A percentile compares a stretch with the other conserved stretches of the same genome.
These are phyloP conservation scores for Astrocystis sublimbata DNA, from an alignment of 495 filamentous ascomycete species.

Conservation along the genomic window DNA sequence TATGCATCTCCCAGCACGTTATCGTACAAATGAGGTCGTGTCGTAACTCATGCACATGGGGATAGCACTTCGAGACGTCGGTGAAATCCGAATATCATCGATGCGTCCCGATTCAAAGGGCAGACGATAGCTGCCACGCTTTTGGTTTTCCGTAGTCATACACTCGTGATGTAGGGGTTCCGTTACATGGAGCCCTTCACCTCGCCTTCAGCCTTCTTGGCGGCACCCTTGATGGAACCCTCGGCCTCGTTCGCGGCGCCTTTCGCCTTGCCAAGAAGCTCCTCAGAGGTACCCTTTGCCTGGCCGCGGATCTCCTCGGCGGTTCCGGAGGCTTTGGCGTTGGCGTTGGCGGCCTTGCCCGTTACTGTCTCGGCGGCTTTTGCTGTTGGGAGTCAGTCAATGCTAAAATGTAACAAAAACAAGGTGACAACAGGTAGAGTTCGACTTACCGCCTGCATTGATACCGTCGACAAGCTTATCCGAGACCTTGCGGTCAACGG, in stretches of 20 bases:
- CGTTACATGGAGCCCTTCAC: constrained; percentile 30
- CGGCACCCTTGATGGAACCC: constrained; percentile 33
- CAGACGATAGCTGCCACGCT: neutral
- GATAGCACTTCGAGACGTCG: neutral
- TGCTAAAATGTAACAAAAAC: too few species aligned
- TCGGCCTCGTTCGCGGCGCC: constrained; percentile 29
- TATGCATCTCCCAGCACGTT: neutral
- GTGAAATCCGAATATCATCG: neutral
- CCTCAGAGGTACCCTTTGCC: constrained; percentile 39
- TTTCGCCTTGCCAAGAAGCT: constrained; percentile 33
- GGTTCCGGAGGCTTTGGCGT: constrained; percentile 40
- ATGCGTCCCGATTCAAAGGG: neutral
- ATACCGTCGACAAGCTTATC: constrained; percentile 60
- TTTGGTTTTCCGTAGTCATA: neutral
- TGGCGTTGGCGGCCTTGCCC: constrained; percentile 31
- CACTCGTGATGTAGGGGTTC: neutral
- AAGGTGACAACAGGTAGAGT: too few species aligned
- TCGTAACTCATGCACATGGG: constrained; percentile 27
- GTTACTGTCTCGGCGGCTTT: constrained; percentile 48
- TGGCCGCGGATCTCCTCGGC: constrained; percentile 39
- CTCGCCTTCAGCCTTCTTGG: constrained; percentile 27
- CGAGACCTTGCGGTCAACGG: constrained; percentile 51
- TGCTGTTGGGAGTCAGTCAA: constrained; percentile 42
- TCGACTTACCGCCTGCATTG: constrained; percentile 50
- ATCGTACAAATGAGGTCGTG: neutral